Evolutionary conservation across 2,329 filamentous ascomycete species (phyloP).

Genomic region (Diaporthe sp.): DNA sequence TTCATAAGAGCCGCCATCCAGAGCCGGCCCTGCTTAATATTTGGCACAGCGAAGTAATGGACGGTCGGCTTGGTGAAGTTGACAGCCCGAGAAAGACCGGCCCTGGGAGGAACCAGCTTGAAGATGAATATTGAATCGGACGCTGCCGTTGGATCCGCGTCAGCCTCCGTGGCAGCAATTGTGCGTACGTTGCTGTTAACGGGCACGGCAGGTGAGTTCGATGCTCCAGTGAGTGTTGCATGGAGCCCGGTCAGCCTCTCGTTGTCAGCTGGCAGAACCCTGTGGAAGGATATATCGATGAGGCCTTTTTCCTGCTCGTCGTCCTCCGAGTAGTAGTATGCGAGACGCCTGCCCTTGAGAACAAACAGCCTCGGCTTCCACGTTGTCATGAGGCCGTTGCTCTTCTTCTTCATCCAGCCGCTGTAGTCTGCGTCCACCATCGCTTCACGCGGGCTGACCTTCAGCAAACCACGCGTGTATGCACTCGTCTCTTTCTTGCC

Average conservation of each 20-base stretch:
- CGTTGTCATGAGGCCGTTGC: conserved; percentile 93
- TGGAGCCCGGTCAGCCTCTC: conserved; percentile 92
- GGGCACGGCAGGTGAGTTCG: conserved; percentile 72
- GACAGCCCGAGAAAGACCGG: conserved; percentile 88
- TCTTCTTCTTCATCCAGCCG: conserved; percentile 99
- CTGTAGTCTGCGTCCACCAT: conserved; percentile 91
- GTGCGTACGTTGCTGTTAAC: conserved; percentile 61
- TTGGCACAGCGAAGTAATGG: conserved; percentile 97
- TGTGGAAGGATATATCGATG: conserved; percentile 97
- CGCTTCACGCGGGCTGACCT: conserved; percentile 85
- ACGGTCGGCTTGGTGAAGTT: conserved; percentile 98
- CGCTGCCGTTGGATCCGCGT: conserved; percentile 58
- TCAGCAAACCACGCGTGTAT: conserved; percentile 87
- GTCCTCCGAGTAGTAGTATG: conserved; percentile 96
- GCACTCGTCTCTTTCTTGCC: conserved; percentile 96
- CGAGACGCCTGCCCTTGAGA: conserved; percentile 88
- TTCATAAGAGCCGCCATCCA: conserved; percentile 99
- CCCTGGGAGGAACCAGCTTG: conserved; percentile 93
- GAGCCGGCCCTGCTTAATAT: conserved; percentile 85
- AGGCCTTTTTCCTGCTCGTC: conserved; percentile 94
- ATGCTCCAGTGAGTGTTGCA: conserved; percentile 91
- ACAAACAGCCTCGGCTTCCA: conserved; percentile 99
- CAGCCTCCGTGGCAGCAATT: conserved; percentile 60
- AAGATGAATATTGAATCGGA: conserved; percentile 91
- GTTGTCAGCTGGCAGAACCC: conserved; percentile 93